Evolutionary conservation across 1,284 basidiomycete genomes (phyloP).

Genomic region (Phenoliferia sp.): DNA sequence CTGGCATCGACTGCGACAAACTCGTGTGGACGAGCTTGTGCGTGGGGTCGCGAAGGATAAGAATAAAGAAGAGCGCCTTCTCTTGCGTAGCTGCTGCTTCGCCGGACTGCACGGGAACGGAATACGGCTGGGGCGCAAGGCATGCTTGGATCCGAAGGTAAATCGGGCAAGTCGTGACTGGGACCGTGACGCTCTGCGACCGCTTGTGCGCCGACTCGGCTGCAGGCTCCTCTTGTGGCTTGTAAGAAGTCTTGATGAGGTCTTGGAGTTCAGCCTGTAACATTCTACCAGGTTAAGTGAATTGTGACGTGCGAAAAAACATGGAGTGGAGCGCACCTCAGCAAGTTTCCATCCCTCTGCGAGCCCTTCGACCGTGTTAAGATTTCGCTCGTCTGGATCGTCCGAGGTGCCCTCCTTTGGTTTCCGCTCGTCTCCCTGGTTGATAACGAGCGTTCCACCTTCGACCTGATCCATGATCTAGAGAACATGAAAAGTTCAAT

Average conservation of each 20-base stretch:
- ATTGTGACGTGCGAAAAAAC: slow-evolving; percentile 1
- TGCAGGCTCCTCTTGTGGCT: slow-evolving; percentile 37
- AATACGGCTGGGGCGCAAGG: slow-evolving; percentile 55
- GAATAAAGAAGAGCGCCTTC: slow-evolving; percentile 77
- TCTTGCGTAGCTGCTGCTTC: slow-evolving; percentile 9
- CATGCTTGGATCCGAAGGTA: slow-evolving; percentile 92
- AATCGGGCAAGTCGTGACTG: slow-evolving; percentile 82
- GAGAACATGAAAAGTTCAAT: neutral
- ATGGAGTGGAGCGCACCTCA: slow-evolving; percentile 50
- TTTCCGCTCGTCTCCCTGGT: slow-evolving; percentile 51
- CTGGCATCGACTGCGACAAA: slow-evolving; percentile 72
- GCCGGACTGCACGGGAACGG: slow-evolving; percentile 31
- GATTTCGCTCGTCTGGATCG: slow-evolving; percentile 52
- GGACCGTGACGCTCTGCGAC: slow-evolving; percentile 48
- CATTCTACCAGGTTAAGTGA: neutral
- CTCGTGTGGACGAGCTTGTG: slow-evolving; percentile 72
- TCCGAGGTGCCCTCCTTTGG: slow-evolving; percentile 41
- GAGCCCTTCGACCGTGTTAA: slow-evolving; percentile 78
- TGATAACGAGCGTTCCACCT: slow-evolving; percentile 83
- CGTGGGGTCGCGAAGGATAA: slow-evolving; percentile 73
- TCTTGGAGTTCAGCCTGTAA: slow-evolving; percentile 72
- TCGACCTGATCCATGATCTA: slow-evolving; percentile 91
- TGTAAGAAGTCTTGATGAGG: slow-evolving; percentile 58
- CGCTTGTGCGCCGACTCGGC: slow-evolving; percentile 43
- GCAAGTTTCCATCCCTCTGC: slow-evolving; percentile 75